Percentiles rank a stretch among this genome's conserved stretches.
Evolutionary conservation across 345 rosid genomes (phyloP).

Genomic region (Isatis tinctoria): DNA sequence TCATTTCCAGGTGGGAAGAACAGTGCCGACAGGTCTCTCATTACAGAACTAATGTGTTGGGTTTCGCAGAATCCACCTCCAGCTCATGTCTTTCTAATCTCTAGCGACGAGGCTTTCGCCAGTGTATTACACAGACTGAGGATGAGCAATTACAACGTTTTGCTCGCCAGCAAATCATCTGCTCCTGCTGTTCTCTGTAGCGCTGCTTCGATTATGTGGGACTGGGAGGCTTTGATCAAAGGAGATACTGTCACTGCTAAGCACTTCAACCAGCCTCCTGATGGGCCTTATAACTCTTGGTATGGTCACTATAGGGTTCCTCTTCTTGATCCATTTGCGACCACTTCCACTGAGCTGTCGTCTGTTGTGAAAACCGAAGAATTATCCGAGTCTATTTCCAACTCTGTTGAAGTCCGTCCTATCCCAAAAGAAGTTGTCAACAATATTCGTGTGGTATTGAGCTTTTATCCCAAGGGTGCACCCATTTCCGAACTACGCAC

Average conservation of each 20-base stretch:
- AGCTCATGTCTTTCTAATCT: constrained; percentile 81
- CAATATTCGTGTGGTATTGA: constrained; percentile 49
- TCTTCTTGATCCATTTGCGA: constrained; percentile 61
- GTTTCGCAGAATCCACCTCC: constrained; percentile 95
- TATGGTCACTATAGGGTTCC: constrained; percentile 74
- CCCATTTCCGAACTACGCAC: constrained; percentile 44
- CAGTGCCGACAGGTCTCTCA: constrained; percentile 75
- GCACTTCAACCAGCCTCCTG: constrained; percentile 89
- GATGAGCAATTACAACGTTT: constrained; percentile 86
- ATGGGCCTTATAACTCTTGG: constrained; percentile 96
- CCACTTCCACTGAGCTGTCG: constrained; percentile 29
- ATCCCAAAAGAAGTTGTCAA: constrained; percentile 47
- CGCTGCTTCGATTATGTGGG: constrained; percentile 98
- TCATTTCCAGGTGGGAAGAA: constrained; percentile 67
- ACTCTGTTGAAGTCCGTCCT: constrained; percentile 23
- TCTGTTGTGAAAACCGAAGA: constrained; percentile 28
- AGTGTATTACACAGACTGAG: constrained; percentile 67
- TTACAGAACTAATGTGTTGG: constrained; percentile 80
- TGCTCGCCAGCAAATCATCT: constrained; percentile 59
- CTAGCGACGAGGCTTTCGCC: constrained; percentile 71
- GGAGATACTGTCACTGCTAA: constrained; percentile 57
- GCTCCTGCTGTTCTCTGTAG: constrained; percentile 70
- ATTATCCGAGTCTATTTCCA: constrained; percentile 18
- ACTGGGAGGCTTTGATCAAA: constrained; percentile 59
- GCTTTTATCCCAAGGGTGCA: constrained; percentile 49